Base-by-base conservation (phyloP, 225 moss, liverwort and hornwort genomes). In the Bryum argenteum region DNA sequence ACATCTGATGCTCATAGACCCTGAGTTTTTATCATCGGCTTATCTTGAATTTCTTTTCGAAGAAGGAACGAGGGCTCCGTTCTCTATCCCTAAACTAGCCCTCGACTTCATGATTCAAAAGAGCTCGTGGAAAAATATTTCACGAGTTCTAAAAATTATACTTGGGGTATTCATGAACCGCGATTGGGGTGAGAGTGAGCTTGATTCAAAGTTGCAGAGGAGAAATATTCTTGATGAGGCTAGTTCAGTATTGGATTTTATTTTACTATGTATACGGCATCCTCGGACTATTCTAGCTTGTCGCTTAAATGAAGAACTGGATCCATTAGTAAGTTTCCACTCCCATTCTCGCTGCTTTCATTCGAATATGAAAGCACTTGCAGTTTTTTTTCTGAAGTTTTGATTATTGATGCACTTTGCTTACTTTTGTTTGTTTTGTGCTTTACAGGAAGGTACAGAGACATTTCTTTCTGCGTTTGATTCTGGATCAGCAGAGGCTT, bases 71-170 rank as follows among this genome's bases (percentile, higher is more conserved):
- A 83, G 68, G 21, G 50, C 54, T 48, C 64, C 73, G 20, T 82
- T 78, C 56, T 87, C 80, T 12, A 65, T 81, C 47, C 53, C 78
- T 64, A 72, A 74, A 20, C 40, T 93, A 48, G 81, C 81, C 75
- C 80, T 98, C 43, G 58, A 81, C 24, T 81, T 60, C 33, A 78
- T 93, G 69, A 85, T 89, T 56, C 98, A 94, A 28, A 77, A 73
- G 38, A 81, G 84, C 73, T 94, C 98, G 45, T 98, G 98, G 98
- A 74, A 71, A 43, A 84, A 83, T 58, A 67, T 93, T 66, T 88
- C 89, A 26, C 77, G 79, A 73, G 71, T 82, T 67, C 81, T 93
- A 37, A 69, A 80, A 72, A 65, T 71, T 20, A 51, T 93, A 47
- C 76, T 93, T 60, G 80, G 72, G 81, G 83, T 71, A 74, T 77